Percentiles rank a stretch among this genome's conserved stretches.
Evolutionary conservation across 148 eudicot genomes (phyloP).

Genomic region (Vaccinium myrtillus): DNA sequence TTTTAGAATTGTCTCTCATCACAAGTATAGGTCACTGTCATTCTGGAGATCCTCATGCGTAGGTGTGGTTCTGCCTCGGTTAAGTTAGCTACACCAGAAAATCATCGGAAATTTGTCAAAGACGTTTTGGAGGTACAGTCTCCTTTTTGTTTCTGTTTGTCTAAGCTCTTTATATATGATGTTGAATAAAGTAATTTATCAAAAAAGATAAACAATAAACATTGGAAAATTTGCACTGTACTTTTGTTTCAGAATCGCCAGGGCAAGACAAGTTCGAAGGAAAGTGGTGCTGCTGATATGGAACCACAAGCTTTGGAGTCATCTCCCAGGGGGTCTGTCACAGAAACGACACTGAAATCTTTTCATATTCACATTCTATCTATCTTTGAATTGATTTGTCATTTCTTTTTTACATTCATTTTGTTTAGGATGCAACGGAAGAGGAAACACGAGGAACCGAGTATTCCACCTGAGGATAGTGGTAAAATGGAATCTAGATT

Average conservation of each 20-base stretch:
- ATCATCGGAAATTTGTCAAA: constrained; percentile 56
- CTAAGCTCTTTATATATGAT: not conserved
- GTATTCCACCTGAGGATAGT: constrained; percentile 27
- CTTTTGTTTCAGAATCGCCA: constrained; percentile 61
- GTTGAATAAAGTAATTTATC: not conserved
- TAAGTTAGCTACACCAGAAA: constrained; percentile 55
- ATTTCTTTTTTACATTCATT: not conserved
- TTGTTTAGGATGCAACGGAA: constrained; percentile 39
- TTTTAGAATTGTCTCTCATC: not conserved
- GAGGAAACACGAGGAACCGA: constrained; percentile 35
- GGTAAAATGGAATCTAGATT: constrained; percentile 28
- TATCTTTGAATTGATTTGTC: not conserved
- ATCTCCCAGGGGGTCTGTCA: constrained; percentile 39
- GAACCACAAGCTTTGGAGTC: constrained; percentile 32
- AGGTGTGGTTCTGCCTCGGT: constrained; percentile 72
- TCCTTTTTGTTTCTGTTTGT: not conserved
- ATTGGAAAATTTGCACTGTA: constrained; percentile 1
- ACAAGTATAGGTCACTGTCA: constrained; percentile 60
- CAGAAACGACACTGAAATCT: not conserved
- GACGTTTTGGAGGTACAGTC: constrained; percentile 56
- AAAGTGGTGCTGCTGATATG: constrained; percentile 29
- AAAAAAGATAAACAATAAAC: not conserved
- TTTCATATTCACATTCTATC: not conserved
- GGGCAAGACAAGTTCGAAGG: constrained; percentile 58
- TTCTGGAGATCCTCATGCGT: constrained; percentile 81